Conservation (phyloP, 805 yeast genomes). For the Diddensiella caesifluorescens region DNA sequence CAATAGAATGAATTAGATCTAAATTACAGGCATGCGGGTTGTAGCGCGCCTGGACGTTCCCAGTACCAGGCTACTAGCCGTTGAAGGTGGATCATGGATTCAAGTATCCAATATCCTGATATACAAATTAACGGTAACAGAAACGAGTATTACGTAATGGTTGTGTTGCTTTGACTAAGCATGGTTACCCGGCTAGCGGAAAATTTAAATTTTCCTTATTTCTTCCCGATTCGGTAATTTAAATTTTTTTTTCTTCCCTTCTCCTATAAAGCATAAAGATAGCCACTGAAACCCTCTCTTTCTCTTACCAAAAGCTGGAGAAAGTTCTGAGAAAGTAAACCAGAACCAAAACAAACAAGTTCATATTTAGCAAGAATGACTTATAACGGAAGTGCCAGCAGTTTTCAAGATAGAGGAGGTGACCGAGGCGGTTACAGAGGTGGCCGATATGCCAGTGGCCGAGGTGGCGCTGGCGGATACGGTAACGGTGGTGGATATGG, state of each 20-base stretch:
- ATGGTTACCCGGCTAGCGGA: background rate
- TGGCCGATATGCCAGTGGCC: constrained; percentile 26
- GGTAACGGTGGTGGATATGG: constrained; percentile 37
- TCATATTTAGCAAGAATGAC: constrained; percentile 8
- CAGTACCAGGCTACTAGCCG: no score
- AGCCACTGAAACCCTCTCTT: background rate
- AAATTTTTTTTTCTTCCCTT: constrained; percentile 10
- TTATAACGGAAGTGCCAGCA: constrained; percentile 16
- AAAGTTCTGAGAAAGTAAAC: no score
- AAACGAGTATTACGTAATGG: no score
- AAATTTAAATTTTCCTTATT: background rate
- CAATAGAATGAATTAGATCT: no score
- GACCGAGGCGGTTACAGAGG: constrained; percentile 28
- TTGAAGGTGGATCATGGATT: no score
- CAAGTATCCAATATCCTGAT: no score
- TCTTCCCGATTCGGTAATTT: background rate
- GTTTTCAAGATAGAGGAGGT: constrained; percentile 3
- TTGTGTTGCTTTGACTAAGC: no score
- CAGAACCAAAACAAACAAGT: no score
- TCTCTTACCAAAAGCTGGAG: background rate
- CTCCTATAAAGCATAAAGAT: background rate
- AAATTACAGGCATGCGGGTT: no score
- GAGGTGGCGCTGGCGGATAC: constrained; percentile 34
- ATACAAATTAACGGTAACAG: no score
- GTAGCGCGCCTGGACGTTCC: no score